A percentile compares a stretch with the other conserved stretches of the same genome.
Conservation (phyloP, 2,329 filamentous ascomycete species). For the Pseudocercospora crystallina region DNA sequence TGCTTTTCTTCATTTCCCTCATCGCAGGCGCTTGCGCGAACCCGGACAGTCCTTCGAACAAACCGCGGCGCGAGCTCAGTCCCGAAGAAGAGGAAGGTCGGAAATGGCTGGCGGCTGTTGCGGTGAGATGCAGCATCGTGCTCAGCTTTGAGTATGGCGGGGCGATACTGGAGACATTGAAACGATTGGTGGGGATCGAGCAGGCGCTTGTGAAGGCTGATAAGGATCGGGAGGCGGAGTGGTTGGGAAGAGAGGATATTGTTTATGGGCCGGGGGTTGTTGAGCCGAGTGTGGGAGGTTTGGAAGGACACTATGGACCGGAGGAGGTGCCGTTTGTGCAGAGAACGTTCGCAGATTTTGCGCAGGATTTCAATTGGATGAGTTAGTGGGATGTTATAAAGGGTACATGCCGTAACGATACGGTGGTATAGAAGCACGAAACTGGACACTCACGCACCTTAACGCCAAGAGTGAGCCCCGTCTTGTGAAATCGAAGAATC, state of each 20-base stretch:
- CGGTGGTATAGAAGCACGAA: too few relatives aligned
- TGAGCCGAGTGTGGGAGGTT: background rate
- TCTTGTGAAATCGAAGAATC: too few relatives aligned
- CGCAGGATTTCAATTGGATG: conserved; percentile 11
- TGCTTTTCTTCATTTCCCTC: conserved; percentile 34
- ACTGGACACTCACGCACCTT: too few relatives aligned
- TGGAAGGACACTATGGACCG: conserved; percentile 4
- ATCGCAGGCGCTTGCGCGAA: conserved; percentile 34
- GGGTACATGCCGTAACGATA: too few relatives aligned
- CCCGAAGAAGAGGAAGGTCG: conserved; percentile 28
- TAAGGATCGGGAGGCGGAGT: conserved; percentile 4
- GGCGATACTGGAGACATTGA: conserved; percentile 29
- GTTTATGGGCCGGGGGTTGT: background rate
- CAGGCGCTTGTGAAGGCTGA: conserved; percentile 18
- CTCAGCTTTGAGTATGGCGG: conserved; percentile 34
- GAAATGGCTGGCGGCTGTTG: conserved; percentile 34
- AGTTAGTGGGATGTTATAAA: conserved; percentile 3
- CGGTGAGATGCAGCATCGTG: conserved; percentile 32
- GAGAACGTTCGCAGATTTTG: conserved; percentile 20
- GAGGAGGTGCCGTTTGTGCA: conserved; percentile 8
- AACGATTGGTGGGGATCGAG: conserved; percentile 30
- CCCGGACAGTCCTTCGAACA: conserved; percentile 12
- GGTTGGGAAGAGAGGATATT: background rate
- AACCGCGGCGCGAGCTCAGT: conserved; percentile 10
- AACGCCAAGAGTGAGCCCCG: too few relatives aligned